Base-by-base conservation (phyloP, 176 grass and related monocot species). In the Bolboschoenus planiculmis region DNA sequence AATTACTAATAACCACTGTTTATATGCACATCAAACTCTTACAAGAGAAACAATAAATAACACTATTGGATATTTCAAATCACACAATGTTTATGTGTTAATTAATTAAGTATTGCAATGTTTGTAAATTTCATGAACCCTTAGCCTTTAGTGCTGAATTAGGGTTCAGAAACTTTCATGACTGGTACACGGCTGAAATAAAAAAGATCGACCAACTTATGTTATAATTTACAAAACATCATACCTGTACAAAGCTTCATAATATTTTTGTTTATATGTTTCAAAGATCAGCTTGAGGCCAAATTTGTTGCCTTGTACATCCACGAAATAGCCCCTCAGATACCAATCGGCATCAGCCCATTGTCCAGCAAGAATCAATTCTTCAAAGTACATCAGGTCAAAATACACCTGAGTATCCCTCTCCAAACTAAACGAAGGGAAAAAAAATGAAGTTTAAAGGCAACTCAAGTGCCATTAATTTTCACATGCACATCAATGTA, bases 341-440 rank as follows among this genome's bases (percentile, higher is more conserved):
- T 87, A 87, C 26, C 79, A 67, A 1, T 87, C 85, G 0, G 67
- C 80, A 5, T 83, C 70, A 20, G 60, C 80, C 80, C 80, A 87
- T 7, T 82, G 35, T 10, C 80, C 80, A 20, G 56, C 66, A 30
- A 59, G 42, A 46, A 87, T 71, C 55, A 70, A 46, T 20, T 83
- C 79, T 36, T 87, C 80, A 10, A 87, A 87, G 46, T 83, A 87
- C 34, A 59, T 44, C 18, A 83, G 54, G 42, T 87, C 55, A 20
- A 87, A 87, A 65, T 78, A 87, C 56, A 87, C 27, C 34, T 63
- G 46, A 47, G 80, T 51, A 23, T 87, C 85, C 67, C 78, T 79
- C 80, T 87, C 85, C 50, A 87, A 40, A 35, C 67, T 82, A n/a
- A 37, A 30, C 30, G n/a, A 30, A 61, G 9, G 26, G 14, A 63